These are phyloP conservation scores for Blastocystis sp. DNA, from an alignment of 352 stramenopile species.

Conservation along the genomic window DNA sequence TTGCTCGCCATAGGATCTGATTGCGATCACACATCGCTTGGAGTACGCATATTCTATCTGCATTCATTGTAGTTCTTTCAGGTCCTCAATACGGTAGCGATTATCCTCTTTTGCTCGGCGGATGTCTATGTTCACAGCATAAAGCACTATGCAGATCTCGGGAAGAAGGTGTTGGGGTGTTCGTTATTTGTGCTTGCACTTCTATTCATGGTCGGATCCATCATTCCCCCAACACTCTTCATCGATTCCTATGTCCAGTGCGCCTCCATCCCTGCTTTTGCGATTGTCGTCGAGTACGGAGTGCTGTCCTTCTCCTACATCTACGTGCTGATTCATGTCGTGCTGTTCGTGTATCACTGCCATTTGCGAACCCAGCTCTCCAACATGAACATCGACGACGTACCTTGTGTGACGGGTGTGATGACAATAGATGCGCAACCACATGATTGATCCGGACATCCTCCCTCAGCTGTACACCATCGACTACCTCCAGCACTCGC, in stretches of 20 bases:
- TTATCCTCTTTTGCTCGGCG: constrained; percentile 58
- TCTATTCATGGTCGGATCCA: background rate
- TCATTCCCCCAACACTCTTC: constrained; percentile 12
- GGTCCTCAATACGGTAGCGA: background rate
- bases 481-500: constrained; percentile 53
- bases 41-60: background rate
- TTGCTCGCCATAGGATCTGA: background rate
- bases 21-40: background rate
- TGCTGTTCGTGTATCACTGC: constrained; percentile 65
- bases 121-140: constrained; percentile 55
- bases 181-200: constrained; percentile 47
- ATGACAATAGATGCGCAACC: constrained; percentile 5
- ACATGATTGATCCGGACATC: constrained; percentile 58
- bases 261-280: background rate
- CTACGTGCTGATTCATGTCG: constrained; percentile 53
- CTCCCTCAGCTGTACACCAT: constrained; percentile 59
- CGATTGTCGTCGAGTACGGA: background rate
- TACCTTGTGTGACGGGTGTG: background rate
- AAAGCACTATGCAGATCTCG: constrained; percentile 43
- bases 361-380: constrained; percentile 50
- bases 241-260: constrained; percentile 26
- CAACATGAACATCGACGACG: constrained; percentile 62
- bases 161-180: constrained; percentile 57
- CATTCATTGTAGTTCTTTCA: constrained; percentile 29
- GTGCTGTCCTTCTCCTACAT: constrained; percentile 29